Base-by-base conservation (phyloP, 108 stramenopile species). In the Cyclostephanos invisitatus region DNA sequence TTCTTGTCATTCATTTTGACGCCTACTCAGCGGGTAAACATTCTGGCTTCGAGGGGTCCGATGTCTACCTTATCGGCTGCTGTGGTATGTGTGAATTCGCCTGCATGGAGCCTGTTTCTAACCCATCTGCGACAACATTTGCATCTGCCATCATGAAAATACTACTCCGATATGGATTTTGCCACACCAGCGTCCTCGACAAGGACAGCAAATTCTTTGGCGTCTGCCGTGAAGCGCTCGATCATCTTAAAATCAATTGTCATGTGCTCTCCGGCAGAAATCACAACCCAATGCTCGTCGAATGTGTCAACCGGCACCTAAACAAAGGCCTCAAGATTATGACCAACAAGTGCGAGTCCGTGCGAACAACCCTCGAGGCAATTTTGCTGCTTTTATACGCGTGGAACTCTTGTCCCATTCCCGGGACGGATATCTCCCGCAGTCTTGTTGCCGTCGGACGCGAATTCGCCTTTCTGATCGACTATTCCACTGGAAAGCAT, bases 251-350 rank as follows among this genome's bases (percentile, higher is more conserved):
- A 3, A 63, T 63, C 7, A 63, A 42, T 8, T 44, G 36, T n/a
- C 62, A 63, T 42, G 8, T 63, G 14, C 4, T 63, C 0, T 63
- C 62, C 20, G 62, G 62, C 10, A 35, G 3, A 15, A 63, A 63
- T 8, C 62, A 63, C 37, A 63, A 63, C 37, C 22, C 62, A 63
- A 63, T 42, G 40, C 62, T 63, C 14, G 62, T 63, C 5, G 38
- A 38, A 40, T 20, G 6, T 6, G 3, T 62, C 28, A 62, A 62
- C 5, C 2, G 61, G 1, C 37, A 37, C 32, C 32, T 32, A 0
- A 60, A 5, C 0, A 60, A 60, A 60, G 24, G 28, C 9, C 29
- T 60, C 28, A 29, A 18, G 6, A 28, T 60, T 4, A 18, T 60
- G 28, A 35, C 28, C 27, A 60, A 60, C 36, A 22, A 60, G 7